Base-by-base conservation (phyloP, 345 rosid genomes). In the Populus euphratica region DNA sequence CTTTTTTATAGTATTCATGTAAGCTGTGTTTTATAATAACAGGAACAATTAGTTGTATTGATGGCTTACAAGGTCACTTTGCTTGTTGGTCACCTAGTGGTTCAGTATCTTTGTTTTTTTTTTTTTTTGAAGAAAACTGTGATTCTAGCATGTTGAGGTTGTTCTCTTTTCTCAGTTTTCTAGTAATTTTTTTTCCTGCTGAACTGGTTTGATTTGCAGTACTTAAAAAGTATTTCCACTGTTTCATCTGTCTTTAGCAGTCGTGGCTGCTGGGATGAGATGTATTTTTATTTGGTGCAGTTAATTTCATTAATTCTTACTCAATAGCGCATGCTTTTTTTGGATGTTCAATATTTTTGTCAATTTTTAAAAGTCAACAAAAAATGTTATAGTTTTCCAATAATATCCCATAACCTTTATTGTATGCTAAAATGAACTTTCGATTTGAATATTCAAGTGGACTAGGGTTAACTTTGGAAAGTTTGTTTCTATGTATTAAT, bases 1-100 rank as follows among this genome's bases (percentile, higher is more conserved):
- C 90, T 96, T 71, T 96, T 96, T 85, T 96, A 96, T 82, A 87
- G 91, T 69, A 90, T 96, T 75, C 90, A 92, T 87, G 98, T 96
- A 89, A 94, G 85, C 35, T 18, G 9, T 39, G 33, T 56, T 70
- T 49, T 63, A 39, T 41, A 3, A 41, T 43, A 52, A 4, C 23
- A 64, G 33, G 31, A 52, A 10, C 23, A 64, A 16, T 52, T 11
- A 13, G 9, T 52, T 49, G 11, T 68, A 35, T 50, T 47, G 17
- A 39, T 78, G 73, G 39, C 41, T 41, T 69, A 38, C 5, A n/a
- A 49, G 50, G 33, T 63, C 36, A 36, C 14, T 72, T 35, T 78
- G 43, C 54, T 38, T 72, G 67, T 25, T 20, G 44, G 61, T 71
- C 62, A 12, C 29, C 2, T 49, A 8, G 36, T 18, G 70, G 74